These are phyloP conservation scores for Adansonia digitata DNA, from an alignment of 345 rosid species.

Conservation along the genomic window DNA sequence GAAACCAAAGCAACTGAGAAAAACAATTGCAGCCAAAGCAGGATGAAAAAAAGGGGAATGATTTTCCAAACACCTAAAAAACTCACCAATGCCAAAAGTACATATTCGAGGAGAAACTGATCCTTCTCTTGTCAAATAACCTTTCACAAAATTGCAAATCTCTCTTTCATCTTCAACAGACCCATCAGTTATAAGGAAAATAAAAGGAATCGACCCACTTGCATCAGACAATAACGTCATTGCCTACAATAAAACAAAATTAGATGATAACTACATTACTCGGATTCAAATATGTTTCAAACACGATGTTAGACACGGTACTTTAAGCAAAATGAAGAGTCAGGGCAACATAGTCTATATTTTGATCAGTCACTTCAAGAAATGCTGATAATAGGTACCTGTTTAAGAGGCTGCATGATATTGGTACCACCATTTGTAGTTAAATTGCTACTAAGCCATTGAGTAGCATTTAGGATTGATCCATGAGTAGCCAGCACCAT, in stretches of 20 bases:
- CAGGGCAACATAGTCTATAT: too few relatives aligned
- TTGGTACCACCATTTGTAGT: conserved; percentile 65
- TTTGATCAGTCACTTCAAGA: conserved; percentile 10
- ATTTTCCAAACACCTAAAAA: neutral
- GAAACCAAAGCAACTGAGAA: neutral
- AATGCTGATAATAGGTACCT: conserved; percentile 48
- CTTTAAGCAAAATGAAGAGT: too few relatives aligned
- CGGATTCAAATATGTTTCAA: too few relatives aligned
- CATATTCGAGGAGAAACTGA: conserved; percentile 63
- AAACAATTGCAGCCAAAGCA: neutral
- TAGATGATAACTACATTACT: neutral
- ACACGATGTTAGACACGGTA: too few relatives aligned
- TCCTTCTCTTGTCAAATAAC: conserved; percentile 27
- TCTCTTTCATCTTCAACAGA: conserved; percentile 78
- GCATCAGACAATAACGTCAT: conserved; percentile 60
- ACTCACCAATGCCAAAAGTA: conserved; percentile 83
- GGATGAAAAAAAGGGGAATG: neutral
- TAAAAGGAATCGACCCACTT: conserved; percentile 52
- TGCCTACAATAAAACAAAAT: conserved; percentile 45
- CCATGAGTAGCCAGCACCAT: conserved; percentile 64
- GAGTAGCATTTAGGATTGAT: conserved; percentile 43
- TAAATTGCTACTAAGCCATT: conserved; percentile 59
- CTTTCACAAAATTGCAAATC: conserved; percentile 60
- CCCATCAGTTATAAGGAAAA: conserved; percentile 90
- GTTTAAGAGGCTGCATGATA: conserved; percentile 53